Evolutionary conservation across 345 rosid species (phyloP), one percentile per base, ranked within the genome.

Genomic region (Eucalyptus erythrocorys): DNA sequence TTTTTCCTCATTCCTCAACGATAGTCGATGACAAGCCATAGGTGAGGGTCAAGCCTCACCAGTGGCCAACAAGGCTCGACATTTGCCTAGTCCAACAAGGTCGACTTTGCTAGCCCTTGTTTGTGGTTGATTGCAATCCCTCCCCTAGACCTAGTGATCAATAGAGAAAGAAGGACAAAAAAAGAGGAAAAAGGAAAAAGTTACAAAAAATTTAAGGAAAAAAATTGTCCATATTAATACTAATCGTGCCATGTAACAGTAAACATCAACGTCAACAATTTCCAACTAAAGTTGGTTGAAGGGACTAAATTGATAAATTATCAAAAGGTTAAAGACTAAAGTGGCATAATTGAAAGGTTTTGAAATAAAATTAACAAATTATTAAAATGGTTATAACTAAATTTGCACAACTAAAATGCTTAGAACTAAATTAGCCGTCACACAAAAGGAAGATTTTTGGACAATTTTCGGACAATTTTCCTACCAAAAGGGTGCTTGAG

Each of bases 261-360:
- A 19, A 51, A 51, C 0, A 2, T 19, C 26, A 1, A 3, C 4
- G 0, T 51, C 26, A 19, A 51, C 10, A 8, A 51, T 51, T 51
- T 51, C 13, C 11, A 9, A 0, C 13, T 1, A 55, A 55, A 55
- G 11, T 0, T 55, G 3, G 30, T 55, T 55, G 13, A 30, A 55
- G 22, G 0, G 13, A 55, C 1, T 9, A 22, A 55, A 55, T 55
- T 55, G 61, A 4, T 22, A 55, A 55, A 55, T 55, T 27, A 9
- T 55, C 27, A 55, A 55, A 55, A 22, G 1, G 12, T 55, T 55
- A 21, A 55, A 24, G 12, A 22, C 12, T 55, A 21, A 55, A 55
- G 2, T 55, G 6, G 12, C 30, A 55, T 5, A 22, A 55, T 55
- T 55, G 5, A 55, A 55, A 55, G 1, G 61, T 55, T 55, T 55